Base-by-base conservation (phyloP, 208 protist genomes). In the Trypanosoma cruzi region DNA sequence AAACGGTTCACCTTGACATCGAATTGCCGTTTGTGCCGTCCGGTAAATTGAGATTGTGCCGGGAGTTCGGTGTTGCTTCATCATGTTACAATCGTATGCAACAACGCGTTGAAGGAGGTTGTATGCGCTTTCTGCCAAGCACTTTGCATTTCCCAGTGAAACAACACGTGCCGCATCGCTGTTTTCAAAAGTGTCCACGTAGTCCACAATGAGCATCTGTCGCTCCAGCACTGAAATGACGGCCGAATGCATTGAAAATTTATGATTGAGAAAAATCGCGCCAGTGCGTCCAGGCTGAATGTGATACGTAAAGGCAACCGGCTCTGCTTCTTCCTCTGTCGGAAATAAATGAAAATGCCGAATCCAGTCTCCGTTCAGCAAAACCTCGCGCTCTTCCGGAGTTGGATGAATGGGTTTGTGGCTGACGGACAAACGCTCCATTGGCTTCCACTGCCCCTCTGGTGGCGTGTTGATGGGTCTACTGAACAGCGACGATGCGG, bases 311-410 rank as follows among this genome's bases (percentile, higher is more conserved):
- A 96, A 86, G 14, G 83, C 86, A 53, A 85, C 75, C 16, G 85
- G 83, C 37, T 87, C 80, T 34, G 56, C 80, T 24, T 81, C 80
- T 29, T 58, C 57, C 4, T 52, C 53, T 10, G 59, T 59, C 1
- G 88, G 87, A 77, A 86, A 94, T 49, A 93, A 64, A 72, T 94
- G 86, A 71, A 91, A 96, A 78, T 94, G 73, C 5, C 89, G 86
- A 46, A 96, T 81, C 89, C 92, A 96, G 49, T 93, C 87, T 1
- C 88, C 89, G 42, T 88, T 81, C 16, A 95, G 79, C 10, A 95
- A 60, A 44, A 66, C 61, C 37, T 88, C 70, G 57, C 88, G 84
- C 84, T 96, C 92, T 73, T 96, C 84, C n/a, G 83, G 66, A 29
- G 89, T 92, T 18, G 88, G 89, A 66, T 79, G 73, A 37, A 75